These are phyloP conservation scores for Hyphopichia fennica DNA, from an alignment of 1,139 yeast species.

Conservation along the genomic window DNA sequence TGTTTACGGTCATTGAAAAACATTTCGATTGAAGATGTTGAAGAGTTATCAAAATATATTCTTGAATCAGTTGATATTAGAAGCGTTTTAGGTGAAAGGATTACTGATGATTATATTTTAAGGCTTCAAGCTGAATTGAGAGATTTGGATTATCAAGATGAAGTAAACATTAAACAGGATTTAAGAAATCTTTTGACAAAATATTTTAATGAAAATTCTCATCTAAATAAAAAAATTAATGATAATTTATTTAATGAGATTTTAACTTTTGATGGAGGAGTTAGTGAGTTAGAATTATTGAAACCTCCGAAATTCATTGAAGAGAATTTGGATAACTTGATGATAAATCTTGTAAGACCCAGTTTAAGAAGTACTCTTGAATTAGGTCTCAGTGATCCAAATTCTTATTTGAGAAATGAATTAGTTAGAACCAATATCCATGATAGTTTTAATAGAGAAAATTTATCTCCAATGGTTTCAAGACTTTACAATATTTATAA, in stretches of 20 bases:
- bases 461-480: slow-evolving; percentile 52
- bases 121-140: slow-evolving; percentile 1
- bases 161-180: neutral
- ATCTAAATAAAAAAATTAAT: slow-evolving; percentile 22
- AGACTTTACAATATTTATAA: slow-evolving; percentile 69
- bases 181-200: neutral
- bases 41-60: neutral
- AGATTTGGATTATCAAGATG: neutral
- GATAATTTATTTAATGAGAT: slow-evolving; percentile 37
- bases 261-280: slow-evolving; percentile 38
- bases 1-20: slow-evolving; percentile 6
- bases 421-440: slow-evolving; percentile 13
- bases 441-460: slow-evolving; percentile 4
- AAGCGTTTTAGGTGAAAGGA: neutral
- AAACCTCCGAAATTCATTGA: slow-evolving; percentile 23
- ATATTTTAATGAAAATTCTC: slow-evolving; percentile 16
- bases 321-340: slow-evolving; percentile 41
- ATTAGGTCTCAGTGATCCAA: slow-evolving; percentile 29
- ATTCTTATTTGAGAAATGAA: slow-evolving; percentile 26
- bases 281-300: slow-evolving; percentile 15
- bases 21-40: neutral
- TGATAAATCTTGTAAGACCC: slow-evolving; percentile 42
- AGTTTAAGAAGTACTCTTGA: slow-evolving; percentile 34
- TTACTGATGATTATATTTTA: slow-evolving; percentile 1
- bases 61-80: neutral